phyloP scores from a whole-genome alignment of 2,329 filamentous ascomycete species.

The Fusarium marasasianum region DNA sequence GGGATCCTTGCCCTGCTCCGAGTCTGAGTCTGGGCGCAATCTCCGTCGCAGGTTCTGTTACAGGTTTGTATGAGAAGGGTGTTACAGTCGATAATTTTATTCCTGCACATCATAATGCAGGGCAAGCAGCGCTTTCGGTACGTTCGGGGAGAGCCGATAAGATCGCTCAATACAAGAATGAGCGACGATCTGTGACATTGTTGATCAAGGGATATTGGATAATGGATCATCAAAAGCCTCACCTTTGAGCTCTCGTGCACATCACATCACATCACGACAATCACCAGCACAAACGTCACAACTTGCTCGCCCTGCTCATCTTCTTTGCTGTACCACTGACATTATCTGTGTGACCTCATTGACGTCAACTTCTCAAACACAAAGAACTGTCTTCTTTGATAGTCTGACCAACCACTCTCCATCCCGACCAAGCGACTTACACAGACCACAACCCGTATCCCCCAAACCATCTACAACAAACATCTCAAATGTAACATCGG shows the following conservation, averaged over 20 bases:
- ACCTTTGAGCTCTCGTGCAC: neutral
- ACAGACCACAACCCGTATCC: constrained; percentile 8
- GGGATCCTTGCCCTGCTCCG: constrained; percentile 11
- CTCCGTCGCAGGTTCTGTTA: constrained; percentile 38
- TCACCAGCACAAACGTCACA: constrained; percentile 2
- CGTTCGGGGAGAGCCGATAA: constrained; percentile 1
- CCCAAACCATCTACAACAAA: constrained; percentile 6
- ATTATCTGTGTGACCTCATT: constrained; percentile 5
- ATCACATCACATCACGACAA: constrained; percentile 17
- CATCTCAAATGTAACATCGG: constrained; percentile 5
- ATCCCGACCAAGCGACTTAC: constrained; percentile 20
- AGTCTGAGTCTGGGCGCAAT: constrained; percentile 20
- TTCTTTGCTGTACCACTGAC: neutral
- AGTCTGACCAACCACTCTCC: constrained; percentile 10
- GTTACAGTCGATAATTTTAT: neutral
- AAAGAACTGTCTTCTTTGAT: neutral
- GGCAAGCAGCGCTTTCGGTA: neutral
- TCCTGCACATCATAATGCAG: constrained; percentile 23
- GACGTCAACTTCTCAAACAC: constrained; percentile 10
- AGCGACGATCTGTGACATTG: neutral
- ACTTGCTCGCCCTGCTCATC: constrained; percentile 11
- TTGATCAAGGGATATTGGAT: neutral
- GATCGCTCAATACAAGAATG: neutral
- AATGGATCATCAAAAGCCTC: constrained; percentile 26
- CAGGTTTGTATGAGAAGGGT: constrained; percentile 33